Base-by-base conservation (phyloP, 225 moss, liverwort and hornwort species). In the Polytrichum formosum region DNA sequence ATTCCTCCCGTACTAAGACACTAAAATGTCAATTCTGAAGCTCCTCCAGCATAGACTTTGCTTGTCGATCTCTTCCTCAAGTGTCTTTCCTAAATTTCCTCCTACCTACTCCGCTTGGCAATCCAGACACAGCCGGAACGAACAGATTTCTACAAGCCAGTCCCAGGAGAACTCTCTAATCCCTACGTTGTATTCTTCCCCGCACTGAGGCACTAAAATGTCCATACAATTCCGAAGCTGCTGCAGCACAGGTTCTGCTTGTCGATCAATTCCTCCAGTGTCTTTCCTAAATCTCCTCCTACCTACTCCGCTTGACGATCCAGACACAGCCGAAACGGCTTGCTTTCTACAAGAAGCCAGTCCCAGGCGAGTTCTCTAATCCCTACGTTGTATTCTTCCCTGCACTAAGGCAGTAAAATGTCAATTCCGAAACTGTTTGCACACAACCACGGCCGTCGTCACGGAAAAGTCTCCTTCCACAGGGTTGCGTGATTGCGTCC, bases 221-320 rank as follows among this genome's bases (percentile, higher is more conserved):
- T 46, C 46, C 46, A 46, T 46, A 4, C 46, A 46, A 46, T 46
- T 46, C 16, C 46, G 46, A 46, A 46, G 46, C 35, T 35, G 56
- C 72, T 79, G 75, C 77, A 68, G 67, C 63, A 75, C 64, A 55
- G 67, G 27, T 67, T 54, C 54, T 63, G 64, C 63, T 67, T 75
- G 70, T 70, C 26, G 7, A 26, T 61, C 23, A 70, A 61, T 54
- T 58, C 53, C 72, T 76, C 67, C 68, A 72, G 29, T 59, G 64
- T 69, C 67, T 64, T 37, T 65, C 71, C 53, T 67, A 64, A 6
- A 70, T 60, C 2, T 67, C 54, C 56, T 37, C 66, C 27, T 31
- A 65, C 65, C 28, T 28, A 53, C 64, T 54, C 71, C 54, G 21
- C 37, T 69, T 54, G 54, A 33, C 70, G 53, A 55, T 65, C 27